phyloP scores from a whole-genome alignment of 1,284 basidiomycete genomes.

The Anthracocystis walkeri region DNA sequence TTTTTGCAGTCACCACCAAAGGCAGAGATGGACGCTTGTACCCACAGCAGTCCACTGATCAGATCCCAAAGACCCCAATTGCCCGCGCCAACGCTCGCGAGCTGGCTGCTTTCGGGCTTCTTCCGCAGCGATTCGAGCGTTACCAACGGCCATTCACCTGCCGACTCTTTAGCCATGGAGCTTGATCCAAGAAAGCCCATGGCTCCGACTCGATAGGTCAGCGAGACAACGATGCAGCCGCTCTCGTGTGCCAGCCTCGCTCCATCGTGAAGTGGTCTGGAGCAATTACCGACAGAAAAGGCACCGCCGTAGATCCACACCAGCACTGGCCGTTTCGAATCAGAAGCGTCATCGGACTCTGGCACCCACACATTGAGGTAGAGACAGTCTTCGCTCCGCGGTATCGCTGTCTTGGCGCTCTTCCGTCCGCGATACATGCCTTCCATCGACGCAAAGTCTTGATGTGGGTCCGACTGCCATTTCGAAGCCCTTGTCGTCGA shows the following conservation, averaged over 20 bases:
- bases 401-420: constrained; percentile 24
- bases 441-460: constrained; percentile 43
- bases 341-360: constrained; percentile 1
- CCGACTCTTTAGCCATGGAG: constrained; percentile 68
- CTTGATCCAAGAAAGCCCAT: constrained; percentile 72
- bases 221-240: constrained; percentile 71
- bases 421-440: constrained; percentile 37
- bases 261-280: constrained; percentile 36
- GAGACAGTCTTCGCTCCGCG: constrained; percentile 73
- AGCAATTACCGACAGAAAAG: constrained; percentile 55
- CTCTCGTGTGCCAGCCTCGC: constrained; percentile 40
- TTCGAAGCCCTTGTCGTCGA: constrained; percentile 10
- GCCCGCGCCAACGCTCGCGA: constrained; percentile 25
- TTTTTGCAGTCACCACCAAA: constrained; percentile 78
- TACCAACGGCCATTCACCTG: constrained; percentile 39
- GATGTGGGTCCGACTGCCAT: constrained; percentile 46
- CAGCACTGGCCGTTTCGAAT: constrained; percentile 73
- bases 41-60: constrained; percentile 73
- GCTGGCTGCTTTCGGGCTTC: constrained; percentile 4
- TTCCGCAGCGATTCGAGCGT: constrained; percentile 15
- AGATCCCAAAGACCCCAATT: constrained; percentile 78
- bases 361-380: constrained; percentile 71
- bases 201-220: constrained; percentile 72
- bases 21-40: constrained; percentile 75
- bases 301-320: constrained; percentile 73